These are phyloP conservation scores for Bretschneidera sinensis DNA, from an alignment of 345 rosid species.

Conservation along the genomic window DNA sequence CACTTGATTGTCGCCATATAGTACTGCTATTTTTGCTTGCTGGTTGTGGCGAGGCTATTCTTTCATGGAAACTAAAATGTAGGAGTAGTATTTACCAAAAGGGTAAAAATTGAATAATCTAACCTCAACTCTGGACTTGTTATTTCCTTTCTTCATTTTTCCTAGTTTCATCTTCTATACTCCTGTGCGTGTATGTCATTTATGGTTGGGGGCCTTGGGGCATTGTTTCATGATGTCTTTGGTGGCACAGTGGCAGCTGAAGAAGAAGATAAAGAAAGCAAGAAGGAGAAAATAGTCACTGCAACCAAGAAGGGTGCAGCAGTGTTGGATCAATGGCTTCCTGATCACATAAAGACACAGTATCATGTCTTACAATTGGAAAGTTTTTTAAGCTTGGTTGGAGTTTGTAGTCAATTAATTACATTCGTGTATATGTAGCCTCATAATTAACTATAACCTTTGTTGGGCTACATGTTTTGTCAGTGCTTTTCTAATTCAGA, in stretches of 20 bases:
- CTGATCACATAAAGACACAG: slow-evolving; percentile 64
- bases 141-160: neutral
- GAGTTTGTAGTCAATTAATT: neutral
- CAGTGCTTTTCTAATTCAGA: too few species aligned
- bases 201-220: too few species aligned
- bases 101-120: too few species aligned
- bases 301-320: slow-evolving; percentile 82
- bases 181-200: neutral
- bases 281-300: slow-evolving; percentile 52
- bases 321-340: slow-evolving; percentile 68
- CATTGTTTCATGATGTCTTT: neutral
- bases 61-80: too few species aligned
- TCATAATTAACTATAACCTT: neutral
- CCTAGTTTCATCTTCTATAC: neutral
- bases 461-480: neutral
- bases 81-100: too few species aligned
- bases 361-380: slow-evolving; percentile 75
- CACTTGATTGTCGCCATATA: too few species aligned
- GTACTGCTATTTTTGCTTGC: too few species aligned
- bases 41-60: too few species aligned
- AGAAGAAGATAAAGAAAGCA: slow-evolving; percentile 28
- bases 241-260: slow-evolving; percentile 8
- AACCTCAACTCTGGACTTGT: too few species aligned
- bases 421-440: neutral
- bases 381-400: slow-evolving; percentile 9